Percentiles rank a stretch among this genome's conserved stretches.
phyloP scores from a whole-genome alignment of 2,329 filamentous ascomycete genomes.

The Cytospora piceae region DNA sequence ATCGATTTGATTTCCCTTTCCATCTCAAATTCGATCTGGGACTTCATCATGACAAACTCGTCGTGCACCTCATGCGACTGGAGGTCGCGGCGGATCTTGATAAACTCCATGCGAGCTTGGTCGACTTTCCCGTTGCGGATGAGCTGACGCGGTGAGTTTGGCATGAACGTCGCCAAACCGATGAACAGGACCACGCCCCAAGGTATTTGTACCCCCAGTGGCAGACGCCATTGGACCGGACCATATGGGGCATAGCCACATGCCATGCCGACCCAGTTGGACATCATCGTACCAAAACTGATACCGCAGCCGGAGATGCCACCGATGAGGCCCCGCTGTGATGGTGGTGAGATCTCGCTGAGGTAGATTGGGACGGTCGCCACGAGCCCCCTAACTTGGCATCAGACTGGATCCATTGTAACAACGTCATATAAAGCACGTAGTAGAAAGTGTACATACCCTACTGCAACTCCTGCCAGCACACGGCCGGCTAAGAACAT shows the following conservation, averaged over 20 bases:
- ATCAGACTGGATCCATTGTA: neutral
- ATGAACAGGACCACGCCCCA: conserved; percentile 59
- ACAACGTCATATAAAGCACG: too few species aligned
- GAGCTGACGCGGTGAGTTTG: conserved; percentile 56
- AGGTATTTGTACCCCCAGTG: conserved; percentile 58
- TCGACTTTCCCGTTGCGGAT: conserved; percentile 54
- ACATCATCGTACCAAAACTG: conserved; percentile 58
- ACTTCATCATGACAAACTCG: conserved; percentile 58
- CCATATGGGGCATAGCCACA: conserved; percentile 59
- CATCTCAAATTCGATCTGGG: conserved; percentile 61
- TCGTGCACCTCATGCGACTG: conserved; percentile 47
- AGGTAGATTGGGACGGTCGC: conserved; percentile 60
- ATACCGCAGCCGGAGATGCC: conserved; percentile 59
- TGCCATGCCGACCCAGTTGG: conserved; percentile 61
- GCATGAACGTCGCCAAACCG: conserved; percentile 60
- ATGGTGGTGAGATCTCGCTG: conserved; percentile 55
- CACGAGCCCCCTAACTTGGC: conserved; percentile 46
- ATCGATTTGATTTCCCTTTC: conserved; percentile 57
- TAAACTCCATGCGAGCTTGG: conserved; percentile 51
- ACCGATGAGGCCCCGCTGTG: conserved; percentile 55
- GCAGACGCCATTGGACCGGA: conserved; percentile 57
- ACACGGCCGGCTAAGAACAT: conserved; percentile 57
- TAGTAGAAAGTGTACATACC: conserved; percentile 40
- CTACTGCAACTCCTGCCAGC: conserved; percentile 51
- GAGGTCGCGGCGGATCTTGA: conserved; percentile 51